Conservation (phyloP, 2,329 filamentous ascomycete genomes). For the Colletotrichum trifolii region DNA sequence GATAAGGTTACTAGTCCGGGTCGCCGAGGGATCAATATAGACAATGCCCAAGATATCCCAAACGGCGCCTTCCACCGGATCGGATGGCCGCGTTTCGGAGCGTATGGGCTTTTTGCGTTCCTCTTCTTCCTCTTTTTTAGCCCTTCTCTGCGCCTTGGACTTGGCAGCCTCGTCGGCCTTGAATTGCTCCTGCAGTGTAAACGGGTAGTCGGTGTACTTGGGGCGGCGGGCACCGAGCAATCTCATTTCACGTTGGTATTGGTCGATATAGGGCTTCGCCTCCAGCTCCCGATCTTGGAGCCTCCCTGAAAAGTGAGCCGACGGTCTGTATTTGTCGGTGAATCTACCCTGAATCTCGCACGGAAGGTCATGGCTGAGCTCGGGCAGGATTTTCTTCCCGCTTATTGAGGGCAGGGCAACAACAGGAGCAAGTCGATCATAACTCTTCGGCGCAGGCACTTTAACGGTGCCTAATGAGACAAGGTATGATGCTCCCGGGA, state of each 20-base stretch:
- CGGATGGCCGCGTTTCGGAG: conserved; percentile 55
- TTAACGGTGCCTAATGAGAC: conserved; percentile 53
- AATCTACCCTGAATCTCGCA: conserved; percentile 58
- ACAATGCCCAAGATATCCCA: conserved; percentile 66
- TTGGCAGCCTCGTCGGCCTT: conserved; percentile 58
- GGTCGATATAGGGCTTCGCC: conserved; percentile 51
- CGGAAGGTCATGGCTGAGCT: conserved; percentile 52
- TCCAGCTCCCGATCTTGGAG: conserved; percentile 55
- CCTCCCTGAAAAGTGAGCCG: conserved; percentile 48
- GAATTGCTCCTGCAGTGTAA: conserved; percentile 56
- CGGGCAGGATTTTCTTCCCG: conserved; percentile 51
- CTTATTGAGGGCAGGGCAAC: conserved; percentile 54
- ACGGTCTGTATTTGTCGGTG: conserved; percentile 53
- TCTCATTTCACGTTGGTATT: conserved; percentile 56
- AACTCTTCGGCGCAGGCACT: conserved; percentile 56
- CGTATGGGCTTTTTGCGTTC: conserved; percentile 55
- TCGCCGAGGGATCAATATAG: conserved; percentile 55
- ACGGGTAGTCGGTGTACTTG: conserved; percentile 59
- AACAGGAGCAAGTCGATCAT: conserved; percentile 56
- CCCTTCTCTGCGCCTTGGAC: conserved; percentile 58
- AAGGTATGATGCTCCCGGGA: conserved; percentile 53
- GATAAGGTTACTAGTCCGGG: conserved; percentile 52
- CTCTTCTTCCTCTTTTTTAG: conserved; percentile 54
- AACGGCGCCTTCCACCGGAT: conserved; percentile 58
- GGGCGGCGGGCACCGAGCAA: conserved; percentile 54